A percentile compares a stretch with the other conserved stretches of the same genome.
phyloP scores from a whole-genome alignment of 2,329 filamentous ascomycete species.

The Arthrobotrys megalospora region DNA sequence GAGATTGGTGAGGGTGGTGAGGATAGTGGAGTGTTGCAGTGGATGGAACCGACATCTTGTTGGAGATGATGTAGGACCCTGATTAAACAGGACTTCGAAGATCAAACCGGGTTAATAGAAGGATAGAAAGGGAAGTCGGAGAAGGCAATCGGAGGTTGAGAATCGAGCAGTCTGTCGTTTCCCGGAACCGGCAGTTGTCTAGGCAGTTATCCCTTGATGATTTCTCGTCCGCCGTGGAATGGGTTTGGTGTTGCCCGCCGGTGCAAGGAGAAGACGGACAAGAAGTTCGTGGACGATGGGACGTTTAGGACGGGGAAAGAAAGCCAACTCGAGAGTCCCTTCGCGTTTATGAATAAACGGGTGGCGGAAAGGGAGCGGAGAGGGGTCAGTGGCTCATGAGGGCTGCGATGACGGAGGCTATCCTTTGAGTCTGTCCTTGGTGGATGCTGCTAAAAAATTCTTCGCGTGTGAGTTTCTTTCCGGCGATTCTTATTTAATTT shows the following conservation, averaged over 20 bases:
- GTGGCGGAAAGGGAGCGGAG: constrained; percentile 46
- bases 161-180: constrained; percentile 9
- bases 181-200: constrained; percentile 20
- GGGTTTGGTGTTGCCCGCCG: constrained; percentile 49
- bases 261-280: constrained; percentile 36
- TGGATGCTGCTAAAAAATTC: constrained; percentile 40
- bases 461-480: constrained; percentile 57
- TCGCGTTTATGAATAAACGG: constrained; percentile 60
- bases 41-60: constrained; percentile 58
- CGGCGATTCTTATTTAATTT: constrained; percentile 4
- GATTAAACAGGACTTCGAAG: constrained; percentile 14
- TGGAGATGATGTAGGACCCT: constrained; percentile 31
- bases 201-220: background rate
- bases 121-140: background rate
- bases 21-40: constrained; percentile 60
- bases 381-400: constrained; percentile 57
- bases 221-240: constrained; percentile 19
- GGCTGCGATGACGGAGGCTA: constrained; percentile 1
- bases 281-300: constrained; percentile 18
- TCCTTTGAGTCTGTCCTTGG: background rate
- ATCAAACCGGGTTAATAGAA: background rate
- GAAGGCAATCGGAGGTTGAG: constrained; percentile 2
- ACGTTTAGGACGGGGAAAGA: background rate
- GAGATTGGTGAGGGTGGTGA: constrained; percentile 57
- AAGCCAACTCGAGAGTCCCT: constrained; percentile 47